These are phyloP conservation scores for Hypoxylon sp. DNA, from an alignment of 2,329 filamentous ascomycete genomes.

Conservation along the genomic window DNA sequence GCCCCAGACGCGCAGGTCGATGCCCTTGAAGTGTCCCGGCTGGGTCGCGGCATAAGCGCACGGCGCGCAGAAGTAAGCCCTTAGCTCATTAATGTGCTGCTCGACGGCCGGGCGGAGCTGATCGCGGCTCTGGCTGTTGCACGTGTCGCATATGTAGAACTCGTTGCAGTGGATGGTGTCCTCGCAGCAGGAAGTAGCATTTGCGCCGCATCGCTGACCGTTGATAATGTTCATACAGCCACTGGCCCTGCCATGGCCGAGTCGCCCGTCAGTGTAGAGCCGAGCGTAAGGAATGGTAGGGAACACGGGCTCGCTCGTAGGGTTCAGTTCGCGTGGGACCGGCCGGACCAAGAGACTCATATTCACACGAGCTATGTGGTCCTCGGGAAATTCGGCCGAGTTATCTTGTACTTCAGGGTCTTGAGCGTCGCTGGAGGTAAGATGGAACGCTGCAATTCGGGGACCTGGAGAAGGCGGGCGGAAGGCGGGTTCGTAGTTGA, in stretches of 20 bases:
- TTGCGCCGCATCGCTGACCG: constrained; percentile 11
- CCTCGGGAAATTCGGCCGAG: background rate
- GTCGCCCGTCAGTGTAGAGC: background rate
- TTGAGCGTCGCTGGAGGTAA: background rate
- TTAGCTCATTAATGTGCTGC: constrained; percentile 41
- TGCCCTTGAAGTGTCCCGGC: constrained; percentile 13
- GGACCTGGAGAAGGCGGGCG: background rate
- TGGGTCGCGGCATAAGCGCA: constrained; percentile 44
- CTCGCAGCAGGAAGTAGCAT: constrained; percentile 33
- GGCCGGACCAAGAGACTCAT: background rate
- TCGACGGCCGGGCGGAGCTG: constrained; percentile 33
- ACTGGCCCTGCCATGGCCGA: background rate
- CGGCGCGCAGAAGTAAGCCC: constrained; percentile 52
- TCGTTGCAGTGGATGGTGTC: constrained; percentile 28
- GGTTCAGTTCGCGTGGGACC: constrained; percentile 22
- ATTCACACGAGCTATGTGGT: background rate
- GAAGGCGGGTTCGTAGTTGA: background rate
- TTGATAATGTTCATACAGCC: background rate
- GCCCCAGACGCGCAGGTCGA: constrained; percentile 48
- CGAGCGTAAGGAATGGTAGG: constrained; percentile 11
- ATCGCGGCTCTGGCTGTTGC: constrained; percentile 41
- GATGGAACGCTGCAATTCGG: background rate
- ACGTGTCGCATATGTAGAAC: constrained; percentile 43
- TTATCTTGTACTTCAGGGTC: background rate
- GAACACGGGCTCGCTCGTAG: background rate